Evolutionary conservation across 768 basidiomycete genomes (phyloP).

Genomic region (Rhizopogon sp.): DNA sequence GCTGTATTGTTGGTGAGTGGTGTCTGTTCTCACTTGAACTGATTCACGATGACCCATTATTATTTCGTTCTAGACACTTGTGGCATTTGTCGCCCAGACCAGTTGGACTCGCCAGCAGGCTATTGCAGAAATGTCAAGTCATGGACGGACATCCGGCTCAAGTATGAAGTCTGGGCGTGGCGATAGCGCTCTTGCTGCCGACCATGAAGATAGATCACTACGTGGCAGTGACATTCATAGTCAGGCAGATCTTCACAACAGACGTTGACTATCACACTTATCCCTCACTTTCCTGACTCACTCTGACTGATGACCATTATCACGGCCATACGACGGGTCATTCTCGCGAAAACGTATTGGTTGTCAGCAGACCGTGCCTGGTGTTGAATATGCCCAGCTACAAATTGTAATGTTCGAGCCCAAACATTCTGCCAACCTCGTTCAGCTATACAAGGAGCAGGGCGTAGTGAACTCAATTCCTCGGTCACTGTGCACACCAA

Average conservation of each 20-base stretch:
- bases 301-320: too few species aligned
- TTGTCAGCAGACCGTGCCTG: not conserved
- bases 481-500: not conserved
- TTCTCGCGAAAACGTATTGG: not conserved
- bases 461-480: not conserved
- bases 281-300: not conserved
- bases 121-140: constrained; percentile 9
- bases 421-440: not conserved
- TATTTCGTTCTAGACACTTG: constrained; percentile 23
- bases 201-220: not conserved
- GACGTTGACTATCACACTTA: not conserved
- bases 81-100: constrained; percentile 29
- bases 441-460: not conserved
- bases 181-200: not conserved
- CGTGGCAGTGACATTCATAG: not conserved
- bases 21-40: not conserved
- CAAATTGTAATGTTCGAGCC: not conserved
- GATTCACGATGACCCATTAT: not conserved
- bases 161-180: not conserved
- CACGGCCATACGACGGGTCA: not conserved
- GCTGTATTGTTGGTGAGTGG: constrained; percentile 45
- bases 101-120: constrained; percentile 25
- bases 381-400: not conserved
- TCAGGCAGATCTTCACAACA: not conserved
- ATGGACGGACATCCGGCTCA: not conserved